These are phyloP conservation scores for Kernera saxatilis DNA, from an alignment of 345 rosid species.

Conservation along the genomic window DNA sequence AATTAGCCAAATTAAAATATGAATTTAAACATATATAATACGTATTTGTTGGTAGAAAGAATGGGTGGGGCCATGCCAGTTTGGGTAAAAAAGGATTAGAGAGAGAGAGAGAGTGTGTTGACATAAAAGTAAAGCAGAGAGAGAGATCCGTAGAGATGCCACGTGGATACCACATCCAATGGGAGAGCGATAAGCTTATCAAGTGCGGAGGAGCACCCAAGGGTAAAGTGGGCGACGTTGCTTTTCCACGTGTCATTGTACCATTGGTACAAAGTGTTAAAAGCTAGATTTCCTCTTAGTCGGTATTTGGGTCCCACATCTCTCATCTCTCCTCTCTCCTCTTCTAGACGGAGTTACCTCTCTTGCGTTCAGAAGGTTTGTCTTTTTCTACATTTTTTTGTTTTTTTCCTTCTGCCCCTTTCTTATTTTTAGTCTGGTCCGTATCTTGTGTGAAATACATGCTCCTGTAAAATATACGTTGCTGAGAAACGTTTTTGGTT, in stretches of 20 bases:
- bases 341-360: conserved; percentile 4
- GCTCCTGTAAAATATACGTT: background rate
- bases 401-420: background rate
- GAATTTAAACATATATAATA: background rate
- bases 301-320: conserved; percentile 9
- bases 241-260: conserved; percentile 16
- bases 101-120: background rate
- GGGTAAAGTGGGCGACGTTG: conserved; percentile 15
- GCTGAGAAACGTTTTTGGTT: background rate
- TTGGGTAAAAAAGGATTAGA: conserved; percentile 1
- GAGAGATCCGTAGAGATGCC: background rate
- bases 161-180: conserved; percentile 11
- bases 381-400: background rate
- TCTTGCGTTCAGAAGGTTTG: conserved; percentile 9
- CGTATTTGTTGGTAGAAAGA: conserved; percentile 16
- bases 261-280: background rate
- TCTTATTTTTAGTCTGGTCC: background rate
- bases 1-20: background rate
- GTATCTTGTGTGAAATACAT: background rate
- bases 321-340: conserved; percentile 1
- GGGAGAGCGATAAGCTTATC: conserved; percentile 34
- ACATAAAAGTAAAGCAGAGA: background rate
- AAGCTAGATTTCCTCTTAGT: conserved; percentile 24
- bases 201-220: conserved; percentile 27
- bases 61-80: conserved; percentile 20